Conservation (phyloP, 441 rosid species). For the Corymbia citriodora region DNA sequence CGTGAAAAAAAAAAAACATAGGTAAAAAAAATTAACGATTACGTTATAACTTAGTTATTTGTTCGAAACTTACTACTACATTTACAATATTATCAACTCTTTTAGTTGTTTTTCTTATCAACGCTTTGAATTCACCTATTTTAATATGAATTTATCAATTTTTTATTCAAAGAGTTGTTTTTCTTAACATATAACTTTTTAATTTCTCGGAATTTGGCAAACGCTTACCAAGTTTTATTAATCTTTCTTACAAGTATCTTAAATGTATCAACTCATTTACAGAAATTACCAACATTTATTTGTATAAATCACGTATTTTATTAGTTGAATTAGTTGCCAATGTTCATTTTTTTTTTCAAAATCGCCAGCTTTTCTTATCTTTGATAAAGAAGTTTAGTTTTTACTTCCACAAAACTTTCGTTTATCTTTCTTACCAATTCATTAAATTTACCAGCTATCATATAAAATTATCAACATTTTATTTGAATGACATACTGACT, state of each 20-base stretch:
- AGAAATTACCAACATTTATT: background rate
- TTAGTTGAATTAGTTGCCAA: no score
- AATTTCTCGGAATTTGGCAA: background rate
- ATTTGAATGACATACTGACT: background rate
- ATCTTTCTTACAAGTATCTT: background rate
- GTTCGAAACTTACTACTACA: background rate
- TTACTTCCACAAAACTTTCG: no score
- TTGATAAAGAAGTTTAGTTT: no score
- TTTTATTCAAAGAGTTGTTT: background rate
- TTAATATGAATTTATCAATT: background rate
- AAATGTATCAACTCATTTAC: background rate
- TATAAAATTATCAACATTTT: no score
- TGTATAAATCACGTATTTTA: background rate
- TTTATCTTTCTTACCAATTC: background rate
- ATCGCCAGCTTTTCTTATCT: no score
- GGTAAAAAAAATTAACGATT: background rate
- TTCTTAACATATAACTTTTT: no score
- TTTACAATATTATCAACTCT: background rate
- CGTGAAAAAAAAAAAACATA: background rate
- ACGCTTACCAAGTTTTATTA: background rate
- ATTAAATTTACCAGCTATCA: background rate
- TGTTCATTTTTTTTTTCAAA: no score
- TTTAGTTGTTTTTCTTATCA: background rate
- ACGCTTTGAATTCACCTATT: background rate
- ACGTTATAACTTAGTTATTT: background rate